A percentile compares a stretch with the other conserved stretches of the same genome.
Conservation (phyloP, 306 rosid species). For the Prunus fruticosa region DNA sequence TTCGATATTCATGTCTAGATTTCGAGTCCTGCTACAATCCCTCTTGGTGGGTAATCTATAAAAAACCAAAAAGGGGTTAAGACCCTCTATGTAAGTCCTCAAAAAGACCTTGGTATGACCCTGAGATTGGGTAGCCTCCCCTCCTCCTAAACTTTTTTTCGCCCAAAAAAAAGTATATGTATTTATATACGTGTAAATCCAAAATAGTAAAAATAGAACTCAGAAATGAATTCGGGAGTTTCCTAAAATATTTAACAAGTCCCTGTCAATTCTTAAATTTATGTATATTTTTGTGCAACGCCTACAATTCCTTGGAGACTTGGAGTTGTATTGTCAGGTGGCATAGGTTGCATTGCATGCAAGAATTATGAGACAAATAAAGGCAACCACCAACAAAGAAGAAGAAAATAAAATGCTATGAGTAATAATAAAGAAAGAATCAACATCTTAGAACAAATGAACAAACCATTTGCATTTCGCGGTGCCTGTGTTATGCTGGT, state of each 20-base stretch:
- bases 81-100: no score
- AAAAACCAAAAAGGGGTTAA: no score
- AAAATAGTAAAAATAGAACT: no score
- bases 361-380: constrained; percentile 3
- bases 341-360: background rate
- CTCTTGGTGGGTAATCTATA: no score
- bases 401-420: background rate
- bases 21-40: no score
- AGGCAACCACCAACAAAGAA: background rate
- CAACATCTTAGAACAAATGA: background rate
- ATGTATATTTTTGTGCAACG: background rate
- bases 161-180: no score
- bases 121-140: no score
- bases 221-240: background rate
- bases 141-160: no score
- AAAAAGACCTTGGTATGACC: no score
- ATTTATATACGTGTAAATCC: no score
- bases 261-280: constrained; percentile 14
- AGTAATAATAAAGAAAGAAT: no score
- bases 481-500: background rate
- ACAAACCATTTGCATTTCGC: background rate
- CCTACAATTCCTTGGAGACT: background rate
- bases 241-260: background rate
- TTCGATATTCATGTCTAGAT: no score
- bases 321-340: background rate